Percentiles rank a stretch among this genome's conserved stretches.
phyloP scores from a whole-genome alignment of 225 moss, liverwort and hornwort genomes.

The Climacium dendroides region DNA sequence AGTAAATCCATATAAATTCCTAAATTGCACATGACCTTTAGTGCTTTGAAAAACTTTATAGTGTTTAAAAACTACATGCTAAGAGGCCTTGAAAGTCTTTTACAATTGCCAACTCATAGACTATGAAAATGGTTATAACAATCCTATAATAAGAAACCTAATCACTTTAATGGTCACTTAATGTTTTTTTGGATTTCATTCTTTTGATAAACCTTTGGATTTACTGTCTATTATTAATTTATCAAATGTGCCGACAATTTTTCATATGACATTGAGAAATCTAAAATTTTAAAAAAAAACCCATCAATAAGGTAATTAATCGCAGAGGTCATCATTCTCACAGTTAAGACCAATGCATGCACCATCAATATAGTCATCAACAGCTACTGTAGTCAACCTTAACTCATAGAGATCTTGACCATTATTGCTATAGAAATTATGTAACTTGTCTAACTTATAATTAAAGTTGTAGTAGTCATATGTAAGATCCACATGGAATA shows the following conservation, averaged over 20 bases:
- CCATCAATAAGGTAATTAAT: background rate
- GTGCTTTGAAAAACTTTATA: background rate
- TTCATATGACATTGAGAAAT: background rate
- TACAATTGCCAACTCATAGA: background rate
- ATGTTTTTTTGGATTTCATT: background rate
- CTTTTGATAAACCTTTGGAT: background rate
- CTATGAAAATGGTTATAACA: rapidly evolving
- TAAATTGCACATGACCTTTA: background rate
- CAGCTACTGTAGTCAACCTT: rapidly evolving
- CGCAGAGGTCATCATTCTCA: background rate
- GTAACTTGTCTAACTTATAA: background rate
- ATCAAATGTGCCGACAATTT: background rate
- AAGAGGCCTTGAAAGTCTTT: background rate
- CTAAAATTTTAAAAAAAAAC: background rate
- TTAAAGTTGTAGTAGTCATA: background rate
- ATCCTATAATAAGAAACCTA: background rate
- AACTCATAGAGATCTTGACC: background rate
- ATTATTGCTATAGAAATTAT: background rate
- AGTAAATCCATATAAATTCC: background rate
- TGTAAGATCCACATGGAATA: background rate
- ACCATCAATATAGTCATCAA: background rate
- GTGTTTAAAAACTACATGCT: background rate
- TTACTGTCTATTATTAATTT: rapidly evolving
- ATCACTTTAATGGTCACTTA: background rate
- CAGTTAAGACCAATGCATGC: background rate